Evolutionary conservation across 2,329 filamentous ascomycete genomes (phyloP).

Genomic region (Didymella lethalis): DNA sequence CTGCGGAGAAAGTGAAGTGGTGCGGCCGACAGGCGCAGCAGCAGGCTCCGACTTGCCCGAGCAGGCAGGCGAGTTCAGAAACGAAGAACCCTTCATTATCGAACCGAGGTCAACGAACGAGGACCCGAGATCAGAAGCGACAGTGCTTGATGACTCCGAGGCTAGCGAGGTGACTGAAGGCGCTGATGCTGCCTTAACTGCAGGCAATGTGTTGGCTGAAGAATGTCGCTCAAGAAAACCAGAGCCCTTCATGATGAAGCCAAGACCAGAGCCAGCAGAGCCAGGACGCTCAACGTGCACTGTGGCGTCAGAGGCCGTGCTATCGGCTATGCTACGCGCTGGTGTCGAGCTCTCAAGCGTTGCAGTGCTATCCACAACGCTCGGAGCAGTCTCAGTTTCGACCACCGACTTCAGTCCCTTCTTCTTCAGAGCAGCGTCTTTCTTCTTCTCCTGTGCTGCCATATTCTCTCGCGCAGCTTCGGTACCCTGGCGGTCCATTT

Average conservation of each 20-base stretch:
- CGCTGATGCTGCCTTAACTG: neutral
- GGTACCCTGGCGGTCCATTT: conserved; percentile 63
- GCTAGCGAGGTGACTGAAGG: neutral
- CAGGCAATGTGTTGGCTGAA: neutral
- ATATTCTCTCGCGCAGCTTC: conserved; percentile 58
- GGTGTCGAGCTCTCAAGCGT: conserved; percentile 4
- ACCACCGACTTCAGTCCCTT: conserved; percentile 47
- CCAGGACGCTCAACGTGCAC: conserved; percentile 22
- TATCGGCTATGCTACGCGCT: conserved; percentile 22
- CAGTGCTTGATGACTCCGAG: conserved; percentile 5
- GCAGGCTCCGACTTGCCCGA: conserved; percentile 6
- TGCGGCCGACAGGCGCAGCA: neutral
- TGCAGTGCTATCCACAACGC: conserved; percentile 14
- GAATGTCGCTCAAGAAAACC: conserved; percentile 20
- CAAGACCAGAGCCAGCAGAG: conserved; percentile 28
- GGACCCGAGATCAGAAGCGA: conserved; percentile 15
- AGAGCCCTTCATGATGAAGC: conserved; percentile 40
- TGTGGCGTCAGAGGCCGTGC: conserved; percentile 23
- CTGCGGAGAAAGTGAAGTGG: neutral
- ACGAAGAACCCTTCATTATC: conserved; percentile 39
- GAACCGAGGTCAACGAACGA: conserved; percentile 28
- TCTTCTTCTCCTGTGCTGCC: conserved; percentile 59
- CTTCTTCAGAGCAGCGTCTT: conserved; percentile 60
- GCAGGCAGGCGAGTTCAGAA: conserved; percentile 16
- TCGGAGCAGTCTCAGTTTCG: conserved; percentile 10